Base-by-base conservation (phyloP, 2,329 filamentous ascomycete genomes). In the Neobulgaria alba region DNA sequence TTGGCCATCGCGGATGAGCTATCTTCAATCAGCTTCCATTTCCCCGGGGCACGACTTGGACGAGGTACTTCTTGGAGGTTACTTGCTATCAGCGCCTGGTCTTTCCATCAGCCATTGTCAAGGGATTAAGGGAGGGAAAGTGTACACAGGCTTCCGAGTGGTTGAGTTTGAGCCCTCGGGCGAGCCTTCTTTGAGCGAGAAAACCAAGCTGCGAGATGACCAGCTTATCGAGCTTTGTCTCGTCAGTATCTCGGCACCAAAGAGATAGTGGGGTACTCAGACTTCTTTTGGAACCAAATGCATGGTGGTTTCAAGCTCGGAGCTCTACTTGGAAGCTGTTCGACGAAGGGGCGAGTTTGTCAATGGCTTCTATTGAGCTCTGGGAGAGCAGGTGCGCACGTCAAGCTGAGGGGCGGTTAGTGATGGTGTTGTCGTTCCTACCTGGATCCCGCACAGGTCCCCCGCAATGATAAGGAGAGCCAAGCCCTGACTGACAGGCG, bases 1-100 rank as follows among this genome's bases (percentile, higher is more conserved):
- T 53, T 83, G 79, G 60, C 90, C 90, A 90, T 96, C 90, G 62
- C 90, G 89, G 62, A 96, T 93, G 56, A 95, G 81, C 74, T 82
- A 43, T 30, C 20, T 45, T 57, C 18, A 53, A 47, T 42, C 17
- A 33, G 38, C 23, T 20, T 39, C 16, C 31, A 20, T 3, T 15
- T 16, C 18, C 19, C n/a, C 15, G 32, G 18, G 31, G 16, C 20
- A 18, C 14, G 33, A 10, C 29, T 38, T 21, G 17, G 35, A 16
- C 30, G 30, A 55, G 52, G 42, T 64, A 81, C 78, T 63, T 96
- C 90, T 63, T 95, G 90, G 36, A 96, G 73, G 62, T 89, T 89
- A 60, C 77, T 88, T 47, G 89, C 81, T 57, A 95, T 93, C 51
- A 89, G 73, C 19, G 82, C 83, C 80, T 84, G 36, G 16, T 7